These are phyloP conservation scores for Nicotiana benthamiana DNA, from an alignment of 257 asterid species.

Conservation along the genomic window DNA sequence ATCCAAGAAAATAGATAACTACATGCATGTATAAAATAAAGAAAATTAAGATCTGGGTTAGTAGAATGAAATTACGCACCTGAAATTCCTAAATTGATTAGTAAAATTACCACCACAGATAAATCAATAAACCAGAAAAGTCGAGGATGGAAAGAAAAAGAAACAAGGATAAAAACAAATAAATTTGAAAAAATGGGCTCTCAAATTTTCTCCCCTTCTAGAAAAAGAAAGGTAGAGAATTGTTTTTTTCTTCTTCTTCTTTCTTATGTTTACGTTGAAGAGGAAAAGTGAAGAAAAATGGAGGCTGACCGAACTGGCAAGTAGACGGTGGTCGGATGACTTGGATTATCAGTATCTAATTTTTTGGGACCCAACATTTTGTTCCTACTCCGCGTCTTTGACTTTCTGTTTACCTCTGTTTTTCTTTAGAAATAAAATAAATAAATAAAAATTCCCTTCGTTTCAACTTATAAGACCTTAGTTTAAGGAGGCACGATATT, in stretches of 20 bases:
- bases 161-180: not conserved
- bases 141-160: not conserved
- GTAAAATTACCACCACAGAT: not conserved
- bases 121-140: not conserved
- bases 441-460: no score
- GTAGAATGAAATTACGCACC: constrained; percentile 9
- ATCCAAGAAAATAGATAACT: not conserved
- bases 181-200: not conserved
- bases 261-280: constrained; percentile 26
- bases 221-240: constrained; percentile 16
- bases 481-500: no score
- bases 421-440: no score
- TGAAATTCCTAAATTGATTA: constrained; percentile 10
- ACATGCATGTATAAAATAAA: not conserved
- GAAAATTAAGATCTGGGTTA: constrained; percentile 13
- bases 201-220: not conserved
- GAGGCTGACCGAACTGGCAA: constrained; percentile 30
- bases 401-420: no score
- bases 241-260: constrained; percentile 11
- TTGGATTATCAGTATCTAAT: not conserved
- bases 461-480: no score
- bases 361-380: not conserved
- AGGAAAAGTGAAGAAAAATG: not conserved
- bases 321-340: constrained; percentile 24
- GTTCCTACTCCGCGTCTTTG: no score